These are phyloP conservation scores for Brachypodium distachyon DNA, from an alignment of 202 grass and related monocot species.

Conservation along the genomic window DNA sequence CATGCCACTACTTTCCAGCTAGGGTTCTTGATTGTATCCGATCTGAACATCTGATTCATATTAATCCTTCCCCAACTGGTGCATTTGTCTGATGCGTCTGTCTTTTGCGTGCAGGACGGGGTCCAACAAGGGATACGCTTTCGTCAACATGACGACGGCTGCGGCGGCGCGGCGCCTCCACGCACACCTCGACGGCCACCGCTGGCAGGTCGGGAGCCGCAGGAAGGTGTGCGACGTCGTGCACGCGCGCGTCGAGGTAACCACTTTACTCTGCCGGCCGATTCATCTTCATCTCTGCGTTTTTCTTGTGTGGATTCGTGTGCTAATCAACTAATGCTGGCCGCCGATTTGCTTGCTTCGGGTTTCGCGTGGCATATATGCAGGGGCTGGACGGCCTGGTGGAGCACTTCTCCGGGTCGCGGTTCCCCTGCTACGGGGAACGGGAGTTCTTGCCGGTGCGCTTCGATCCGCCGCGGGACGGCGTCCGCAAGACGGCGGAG, in stretches of 20 bases:
- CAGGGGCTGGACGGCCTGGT: constrained; percentile 17
- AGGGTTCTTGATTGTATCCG: not conserved
- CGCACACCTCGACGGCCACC: not conserved
- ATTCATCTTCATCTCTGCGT: not conserved
- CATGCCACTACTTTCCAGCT: not conserved
- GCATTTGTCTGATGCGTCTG: not conserved
- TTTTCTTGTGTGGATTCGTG: too few species aligned
- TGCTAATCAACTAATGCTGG: not conserved
- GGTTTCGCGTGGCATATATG: not conserved
- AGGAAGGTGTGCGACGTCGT: constrained; percentile 40
- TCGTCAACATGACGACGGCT: constrained; percentile 47
- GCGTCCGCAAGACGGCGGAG: not conserved
- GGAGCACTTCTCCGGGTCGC: not conserved
- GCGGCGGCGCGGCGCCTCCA: constrained; percentile 27
- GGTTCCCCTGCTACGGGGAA: not conserved
- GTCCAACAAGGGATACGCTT: constrained; percentile 52
- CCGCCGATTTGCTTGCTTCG: not conserved
- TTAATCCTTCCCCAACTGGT: not conserved
- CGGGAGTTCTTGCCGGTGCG: constrained; percentile 32
- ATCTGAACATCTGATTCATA: not conserved
- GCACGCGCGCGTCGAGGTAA: constrained; percentile 19
- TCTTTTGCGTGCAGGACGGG: not conserved
- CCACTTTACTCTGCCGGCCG: not conserved
- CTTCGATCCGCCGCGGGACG: constrained; percentile 35
- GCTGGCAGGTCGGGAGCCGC: constrained; percentile 2